Conservation (phyloP, 495 filamentous ascomycete species). For the Aspergillus mulundensis region DNA sequence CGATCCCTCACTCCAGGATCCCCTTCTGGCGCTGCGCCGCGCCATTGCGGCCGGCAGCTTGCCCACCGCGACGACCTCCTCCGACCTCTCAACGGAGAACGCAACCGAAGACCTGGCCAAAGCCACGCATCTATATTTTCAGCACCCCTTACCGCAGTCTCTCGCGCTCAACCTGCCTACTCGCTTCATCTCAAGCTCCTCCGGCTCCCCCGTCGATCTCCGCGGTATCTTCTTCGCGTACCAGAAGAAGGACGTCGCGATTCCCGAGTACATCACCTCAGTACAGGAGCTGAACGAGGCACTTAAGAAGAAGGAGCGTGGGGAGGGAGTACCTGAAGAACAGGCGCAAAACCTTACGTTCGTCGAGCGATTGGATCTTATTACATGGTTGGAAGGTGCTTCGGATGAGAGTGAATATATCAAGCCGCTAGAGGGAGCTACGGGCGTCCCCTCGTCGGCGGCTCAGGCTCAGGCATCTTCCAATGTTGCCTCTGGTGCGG, state of each 20-base stretch:
- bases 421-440: slow-evolving; percentile 65
- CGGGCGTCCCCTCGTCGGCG: slow-evolving; percentile 42
- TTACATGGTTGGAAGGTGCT: slow-evolving; percentile 86
- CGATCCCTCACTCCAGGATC: slow-evolving; percentile 53
- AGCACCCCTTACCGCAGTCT: slow-evolving; percentile 54
- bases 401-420: slow-evolving; percentile 90
- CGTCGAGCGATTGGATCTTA: slow-evolving; percentile 82
- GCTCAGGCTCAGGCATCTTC: slow-evolving; percentile 33
- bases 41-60: slow-evolving; percentile 64
- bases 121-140: slow-evolving; percentile 81
- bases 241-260: slow-evolving; percentile 81
- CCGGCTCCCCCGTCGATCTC: slow-evolving; percentile 70
- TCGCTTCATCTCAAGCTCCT: slow-evolving; percentile 67
- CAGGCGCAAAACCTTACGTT: slow-evolving; percentile 80
- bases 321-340: slow-evolving; percentile 42
- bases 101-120: slow-evolving; percentile 58
- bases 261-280: slow-evolving; percentile 83
- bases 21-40: slow-evolving; percentile 73
- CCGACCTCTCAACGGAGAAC: slow-evolving; percentile 47
- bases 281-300: slow-evolving; percentile 78
- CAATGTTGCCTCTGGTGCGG: slow-evolving; percentile 40
- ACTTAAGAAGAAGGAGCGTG: slow-evolving; percentile 53
- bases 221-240: slow-evolving; percentile 94
- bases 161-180: slow-evolving; percentile 73
- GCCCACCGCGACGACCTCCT: slow-evolving; percentile 65